Evolutionary conservation across 164 flowering plant genomes (phyloP).

Genomic region (Vitis vinifera): ASM3070453v1 NC_081816.1:20972001-20972500

Average conservation of each 20-base stretch:
- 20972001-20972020: slow-evolving; percentile 77
- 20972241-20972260: slow-evolving; percentile 64
- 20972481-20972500: slow-evolving; percentile 61
- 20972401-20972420: slow-evolving; percentile 96
- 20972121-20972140: slow-evolving; percentile 62
- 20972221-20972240: slow-evolving; percentile 66
- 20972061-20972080: slow-evolving; percentile 68
- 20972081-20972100: slow-evolving; percentile 86
- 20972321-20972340: slow-evolving; percentile 72
- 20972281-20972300: slow-evolving; percentile 88
- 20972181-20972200: slow-evolving; percentile 89
- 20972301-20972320: slow-evolving; percentile 32
- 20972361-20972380: slow-evolving; percentile 86
- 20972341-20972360: slow-evolving; percentile 67
- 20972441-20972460: slow-evolving; percentile 62
- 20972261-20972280: slow-evolving; percentile 66
- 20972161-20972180: slow-evolving; percentile 16
- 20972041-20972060: slow-evolving; percentile 71
- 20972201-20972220: slow-evolving; percentile 75
- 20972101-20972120: slow-evolving; percentile 81
- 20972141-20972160: slow-evolving; percentile 3
- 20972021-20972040: slow-evolving; percentile 86
- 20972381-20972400: slow-evolving; percentile 72
- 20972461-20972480: slow-evolving; percentile 49
- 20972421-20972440: slow-evolving; percentile 87